A percentile compares a stretch with the other conserved stretches of the same genome.
These are phyloP conservation scores for Nakataea oryzae DNA, from an alignment of 2,329 filamentous ascomycete species.

Conservation along the genomic window DNA sequence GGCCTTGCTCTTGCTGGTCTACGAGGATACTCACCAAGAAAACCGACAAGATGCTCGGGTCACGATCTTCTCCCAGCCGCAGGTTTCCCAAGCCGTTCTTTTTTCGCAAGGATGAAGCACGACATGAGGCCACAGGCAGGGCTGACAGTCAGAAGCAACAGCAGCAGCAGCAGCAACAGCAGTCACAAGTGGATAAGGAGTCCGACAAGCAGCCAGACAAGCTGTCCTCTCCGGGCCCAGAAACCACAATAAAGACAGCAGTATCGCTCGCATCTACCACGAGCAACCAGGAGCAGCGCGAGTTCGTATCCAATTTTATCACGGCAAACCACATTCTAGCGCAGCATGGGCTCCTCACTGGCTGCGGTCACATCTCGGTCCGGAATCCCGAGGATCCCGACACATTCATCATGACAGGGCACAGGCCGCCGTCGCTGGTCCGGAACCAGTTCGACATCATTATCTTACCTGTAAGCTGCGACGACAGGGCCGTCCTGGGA, in stretches of 20 bases:
- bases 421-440: conserved; percentile 34
- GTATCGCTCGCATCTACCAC: neutral
- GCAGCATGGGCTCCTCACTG: conserved; percentile 37
- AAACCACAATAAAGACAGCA: neutral
- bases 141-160: too few relatives aligned
- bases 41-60: too few relatives aligned
- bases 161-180: too few relatives aligned
- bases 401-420: conserved; percentile 35
- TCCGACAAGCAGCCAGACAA: too few relatives aligned
- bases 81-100: too few relatives aligned
- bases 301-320: conserved; percentile 19
- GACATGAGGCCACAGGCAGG: too few relatives aligned
- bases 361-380: conserved; percentile 43
- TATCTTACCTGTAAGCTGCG: conserved; percentile 10
- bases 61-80: too few relatives aligned
- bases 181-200: too few relatives aligned
- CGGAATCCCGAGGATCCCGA: conserved; percentile 30
- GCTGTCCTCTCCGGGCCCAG: too few relatives aligned
- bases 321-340: conserved; percentile 40
- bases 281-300: neutral
- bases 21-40: neutral
- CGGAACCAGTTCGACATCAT: conserved; percentile 31
- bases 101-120: too few relatives aligned
- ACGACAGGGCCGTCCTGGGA: neutral
- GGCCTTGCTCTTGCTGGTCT: neutral